A percentile compares a stretch with the other conserved stretches of the same genome.
phyloP scores from a whole-genome alignment of 2,329 filamentous ascomycete species.

The Pseudocercospora crystallina region DNA sequence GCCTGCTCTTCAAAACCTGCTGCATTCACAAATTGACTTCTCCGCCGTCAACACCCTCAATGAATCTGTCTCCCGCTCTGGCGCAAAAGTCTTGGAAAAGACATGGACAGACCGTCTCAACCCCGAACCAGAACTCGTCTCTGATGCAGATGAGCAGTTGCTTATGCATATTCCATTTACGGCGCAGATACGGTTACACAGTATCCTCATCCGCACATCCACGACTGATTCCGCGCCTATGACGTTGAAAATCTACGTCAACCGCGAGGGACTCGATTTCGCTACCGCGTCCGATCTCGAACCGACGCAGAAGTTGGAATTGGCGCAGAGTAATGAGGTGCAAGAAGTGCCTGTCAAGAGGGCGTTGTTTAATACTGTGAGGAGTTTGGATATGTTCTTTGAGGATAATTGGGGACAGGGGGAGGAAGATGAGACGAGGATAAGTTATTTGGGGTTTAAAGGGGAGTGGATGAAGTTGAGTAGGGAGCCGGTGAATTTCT shows the following conservation, averaged over 20 bases:
- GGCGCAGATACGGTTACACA: conserved; percentile 88
- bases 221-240: conserved; percentile 68
- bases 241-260: conserved; percentile 84
- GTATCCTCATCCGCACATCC: conserved; percentile 80
- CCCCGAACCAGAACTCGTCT: conserved; percentile 71
- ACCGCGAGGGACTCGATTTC: conserved; percentile 87
- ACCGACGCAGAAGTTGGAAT: conserved; percentile 73
- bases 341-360: conserved; percentile 87
- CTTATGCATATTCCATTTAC: conserved; percentile 94
- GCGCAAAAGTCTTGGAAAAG: conserved; percentile 78
- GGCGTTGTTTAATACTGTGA: conserved; percentile 85
- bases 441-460: conserved; percentile 88
- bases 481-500: conserved; percentile 76
- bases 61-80: conserved; percentile 67
- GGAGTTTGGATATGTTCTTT: conserved; percentile 80
- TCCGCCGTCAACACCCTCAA: conserved; percentile 82
- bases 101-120: conserved; percentile 81
- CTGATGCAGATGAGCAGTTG: conserved; percentile 90
- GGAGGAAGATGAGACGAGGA: conserved; percentile 74
- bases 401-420: conserved; percentile 80
- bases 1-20: conserved; percentile 82
- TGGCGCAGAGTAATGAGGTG: conserved; percentile 74
- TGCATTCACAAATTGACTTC: conserved; percentile 92
- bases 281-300: conserved; percentile 57
- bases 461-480: conserved; percentile 90